phyloP scores from a whole-genome alignment of 495 filamentous ascomycete genomes.

The Neurospora tetrasperma region DNA sequence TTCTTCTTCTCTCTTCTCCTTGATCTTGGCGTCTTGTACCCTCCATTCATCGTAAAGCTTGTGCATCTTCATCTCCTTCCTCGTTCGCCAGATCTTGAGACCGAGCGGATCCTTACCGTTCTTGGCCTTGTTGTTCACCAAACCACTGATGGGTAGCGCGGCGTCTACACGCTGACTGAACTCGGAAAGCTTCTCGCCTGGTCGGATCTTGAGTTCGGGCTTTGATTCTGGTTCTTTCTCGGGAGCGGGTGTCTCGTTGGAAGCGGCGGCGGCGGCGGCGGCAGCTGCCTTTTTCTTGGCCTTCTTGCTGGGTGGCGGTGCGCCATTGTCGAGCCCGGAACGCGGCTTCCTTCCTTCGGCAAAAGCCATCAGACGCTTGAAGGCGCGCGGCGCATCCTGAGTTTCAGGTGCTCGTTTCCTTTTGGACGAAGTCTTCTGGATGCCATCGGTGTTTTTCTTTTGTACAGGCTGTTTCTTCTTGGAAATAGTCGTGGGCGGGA shows the following conservation, averaged over 20 bases:
- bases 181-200: constrained; percentile 71
- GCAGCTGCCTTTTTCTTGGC: constrained; percentile 36
- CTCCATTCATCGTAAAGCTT: constrained; percentile 75
- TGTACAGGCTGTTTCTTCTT: constrained; percentile 20
- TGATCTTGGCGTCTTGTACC: constrained; percentile 46
- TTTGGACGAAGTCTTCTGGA: constrained; percentile 21
- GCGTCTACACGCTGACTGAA: constrained; percentile 81
- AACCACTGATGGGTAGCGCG: constrained; percentile 60
- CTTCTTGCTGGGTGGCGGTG: constrained; percentile 30
- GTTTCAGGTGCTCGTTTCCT: constrained; percentile 35
- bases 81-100: constrained; percentile 50
- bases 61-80: constrained; percentile 74
- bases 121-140: constrained; percentile 43
- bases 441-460: constrained; percentile 17
- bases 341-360: constrained; percentile 45
- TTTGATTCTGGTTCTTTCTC: constrained; percentile 3
- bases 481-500: constrained; percentile 45
- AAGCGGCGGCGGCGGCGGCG: neutral
- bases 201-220: constrained; percentile 51
- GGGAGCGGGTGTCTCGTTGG: constrained; percentile 3
- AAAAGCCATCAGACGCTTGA: constrained; percentile 69
- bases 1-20: constrained; percentile 49
- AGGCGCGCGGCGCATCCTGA: constrained; percentile 81
- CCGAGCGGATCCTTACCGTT: constrained; percentile 42
- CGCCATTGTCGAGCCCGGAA: constrained; percentile 60